Conservation (phyloP, 768 basidiomycete genomes). For the Russula ochroleuca region DNA sequence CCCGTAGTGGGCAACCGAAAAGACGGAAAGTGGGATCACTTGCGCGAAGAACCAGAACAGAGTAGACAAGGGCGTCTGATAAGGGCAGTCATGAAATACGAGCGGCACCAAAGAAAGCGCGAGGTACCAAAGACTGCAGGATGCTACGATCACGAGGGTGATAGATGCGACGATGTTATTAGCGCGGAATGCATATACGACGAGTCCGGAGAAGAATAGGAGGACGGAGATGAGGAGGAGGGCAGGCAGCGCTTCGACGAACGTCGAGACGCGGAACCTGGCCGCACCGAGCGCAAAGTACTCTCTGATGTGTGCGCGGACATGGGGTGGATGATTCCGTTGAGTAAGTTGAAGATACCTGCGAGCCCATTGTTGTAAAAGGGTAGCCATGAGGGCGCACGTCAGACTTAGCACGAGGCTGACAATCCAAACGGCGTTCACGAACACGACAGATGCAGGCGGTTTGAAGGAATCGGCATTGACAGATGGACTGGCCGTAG, state of each 20-base stretch:
- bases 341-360: neutral
- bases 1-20: neutral
- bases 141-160: neutral
- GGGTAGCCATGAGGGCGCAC: neutral
- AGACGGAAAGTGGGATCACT: neutral
- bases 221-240: no score
- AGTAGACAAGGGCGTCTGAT: slow-evolving; percentile 5
- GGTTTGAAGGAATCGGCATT: neutral
- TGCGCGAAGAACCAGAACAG: slow-evolving; percentile 1
- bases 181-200: neutral
- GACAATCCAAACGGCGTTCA: neutral
- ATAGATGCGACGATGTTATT: neutral
- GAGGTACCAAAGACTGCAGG: neutral
- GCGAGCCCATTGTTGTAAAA: neutral
- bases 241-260: no score
- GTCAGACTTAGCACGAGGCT: neutral
- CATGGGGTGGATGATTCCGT: neutral
- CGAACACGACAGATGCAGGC: neutral
- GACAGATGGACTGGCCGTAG: neutral
- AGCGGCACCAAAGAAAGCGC: neutral
- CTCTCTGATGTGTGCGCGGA: no score
- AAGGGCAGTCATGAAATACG: slow-evolving; percentile 6
- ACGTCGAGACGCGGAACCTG: no score
- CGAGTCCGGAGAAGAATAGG: no score
- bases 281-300: no score